Evolutionary conservation across 2,329 filamentous ascomycete species (phyloP), one percentile per base, ranked within the genome.

Genomic region (Cercospora sp.): DNA sequence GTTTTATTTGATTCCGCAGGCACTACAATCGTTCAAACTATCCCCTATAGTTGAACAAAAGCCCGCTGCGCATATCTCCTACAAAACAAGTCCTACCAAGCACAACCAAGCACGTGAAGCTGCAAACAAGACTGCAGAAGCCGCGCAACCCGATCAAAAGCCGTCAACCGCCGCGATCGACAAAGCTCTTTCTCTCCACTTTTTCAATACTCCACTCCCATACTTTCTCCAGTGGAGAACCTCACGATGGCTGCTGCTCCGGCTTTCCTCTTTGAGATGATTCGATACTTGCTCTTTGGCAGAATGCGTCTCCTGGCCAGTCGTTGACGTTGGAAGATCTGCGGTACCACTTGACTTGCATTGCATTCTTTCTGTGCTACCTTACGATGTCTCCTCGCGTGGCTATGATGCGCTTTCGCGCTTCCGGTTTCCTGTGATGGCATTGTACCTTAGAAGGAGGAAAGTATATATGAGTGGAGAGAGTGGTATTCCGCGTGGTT

Each of bases 111-210:
- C 18, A 58, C 55, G 18, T 20, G 13, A 26, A 31, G 12, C 1
- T 20, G 2, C 18, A 23, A 23, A 51, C 45, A 51, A 51, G 53
- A 31, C 53, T 33, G 53, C 28, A 58, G 55, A 58, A 31, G 31
- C 55, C 55, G 55, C 28, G 12, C 42, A 20, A 57, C 51, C 28
- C 55, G 55, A 58, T 16, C 55, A 59, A 59, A 59, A 59, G 55
- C 55, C 55, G 55, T 59, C 55, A 20, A 59, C 30, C 55, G 55
- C 55, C 55, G 55, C 55, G 55, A 36, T 59, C 55, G 55, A 2
- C 28, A 33, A 23, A 58, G 31, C 51, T 30, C 9, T 16, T 20
- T 20, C 31, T 36, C 55, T 36, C 31, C 55, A 31, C 55, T 31
- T 59, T 23, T 59, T 8, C n/a, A 1, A 23, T 13, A 59, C 31